Evolutionary conservation across 768 basidiomycete genomes (phyloP), one percentile per base, ranked within the genome.

Genomic region (Lyophyllum decastes): DNA sequence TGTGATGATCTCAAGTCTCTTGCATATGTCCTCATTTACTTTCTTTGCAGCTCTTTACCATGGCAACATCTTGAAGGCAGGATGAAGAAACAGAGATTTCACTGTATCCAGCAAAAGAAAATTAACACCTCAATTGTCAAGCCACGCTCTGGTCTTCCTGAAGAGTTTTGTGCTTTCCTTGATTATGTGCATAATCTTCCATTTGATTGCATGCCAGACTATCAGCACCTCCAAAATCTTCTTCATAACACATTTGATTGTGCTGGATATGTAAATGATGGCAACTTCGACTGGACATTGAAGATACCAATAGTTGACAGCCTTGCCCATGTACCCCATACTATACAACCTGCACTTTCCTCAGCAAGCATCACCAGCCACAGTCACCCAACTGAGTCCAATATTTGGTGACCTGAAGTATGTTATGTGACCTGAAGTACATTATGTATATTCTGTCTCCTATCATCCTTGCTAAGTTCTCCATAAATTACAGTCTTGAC

Each of bases 1-100:
- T 85, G 89, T 50, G 90, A 92, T 67, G 89, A 92, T 67, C 77
- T 92, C 61, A 89, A 92, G 71, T 90, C 89, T 8, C 83, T 92
- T 49, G 90, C 88, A 53, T 92, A 92, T 70, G 87, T 92, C n/a
- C 82, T 92, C 61, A 92, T 92, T 88, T 92, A 92, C 78, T 92
- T 92, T 82, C 84, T 92, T 59, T 85, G 88, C 61, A 89, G 90
- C 45, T 83, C 85, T 50, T 82, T 92, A 51, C 90, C 90, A 26
- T 92, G 90, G 90, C 57, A 59, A 35, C 40, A 33, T 10, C 35
- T 35, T 1, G 30, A 58, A 35, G 27, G 41, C 16, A 7, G 19
- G 24, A 40, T 49, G 40, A 43, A 46, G 41, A 52, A 40, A n/a
- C 26, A 49, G 49, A 59, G 53, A 27, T 38, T 48, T 24, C 26